Percentiles rank a stretch among this genome's conserved stretches.
phyloP scores from a whole-genome alignment of 495 filamentous ascomycete species.

The Penicillium odoratum region DNA sequence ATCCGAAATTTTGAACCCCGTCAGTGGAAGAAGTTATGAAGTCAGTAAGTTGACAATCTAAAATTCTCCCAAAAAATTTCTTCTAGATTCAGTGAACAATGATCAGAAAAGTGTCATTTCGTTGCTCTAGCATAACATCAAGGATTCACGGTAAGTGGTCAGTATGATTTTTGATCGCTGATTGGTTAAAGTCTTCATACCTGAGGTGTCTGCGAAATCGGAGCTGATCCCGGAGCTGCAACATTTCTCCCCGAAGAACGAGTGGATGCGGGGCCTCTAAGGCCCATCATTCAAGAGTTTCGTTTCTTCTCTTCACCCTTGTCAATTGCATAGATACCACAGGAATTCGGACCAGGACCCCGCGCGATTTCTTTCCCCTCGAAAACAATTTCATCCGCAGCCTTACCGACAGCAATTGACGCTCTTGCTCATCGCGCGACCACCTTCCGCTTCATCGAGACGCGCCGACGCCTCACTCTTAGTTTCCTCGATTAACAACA shows the following conservation, averaged over 20 bases:
- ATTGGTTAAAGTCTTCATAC: not conserved
- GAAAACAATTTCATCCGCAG: not conserved
- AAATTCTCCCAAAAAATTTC: not conserved
- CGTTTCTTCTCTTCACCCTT: slow-evolving; percentile 14
- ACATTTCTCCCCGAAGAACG: slow-evolving; percentile 33
- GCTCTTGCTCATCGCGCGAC: slow-evolving; percentile 5
- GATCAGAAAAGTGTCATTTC: not conserved
- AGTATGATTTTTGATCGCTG: not conserved
- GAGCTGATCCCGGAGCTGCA: slow-evolving; percentile 25
- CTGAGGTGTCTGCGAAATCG: slow-evolving; percentile 16
- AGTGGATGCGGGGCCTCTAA: slow-evolving; percentile 34
- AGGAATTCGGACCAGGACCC: not conserved
- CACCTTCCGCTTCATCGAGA: slow-evolving; percentile 12
- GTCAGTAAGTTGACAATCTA: not conserved
- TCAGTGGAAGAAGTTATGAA: no score
- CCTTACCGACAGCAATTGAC: not conserved
- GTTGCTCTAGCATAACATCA: not conserved
- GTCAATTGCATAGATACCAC: slow-evolving; percentile 11
- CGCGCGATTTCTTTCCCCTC: not conserved
- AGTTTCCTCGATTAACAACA: slow-evolving; percentile 21
- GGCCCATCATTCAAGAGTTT: slow-evolving; percentile 11
- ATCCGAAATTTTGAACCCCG: no score
- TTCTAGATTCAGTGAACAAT: not conserved
- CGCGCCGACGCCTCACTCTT: slow-evolving; percentile 4
- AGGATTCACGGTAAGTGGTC: not conserved